Evolutionary conservation across 78 protist species (phyloP).

Genomic region (Capsaspora owczarzaki): DNA sequence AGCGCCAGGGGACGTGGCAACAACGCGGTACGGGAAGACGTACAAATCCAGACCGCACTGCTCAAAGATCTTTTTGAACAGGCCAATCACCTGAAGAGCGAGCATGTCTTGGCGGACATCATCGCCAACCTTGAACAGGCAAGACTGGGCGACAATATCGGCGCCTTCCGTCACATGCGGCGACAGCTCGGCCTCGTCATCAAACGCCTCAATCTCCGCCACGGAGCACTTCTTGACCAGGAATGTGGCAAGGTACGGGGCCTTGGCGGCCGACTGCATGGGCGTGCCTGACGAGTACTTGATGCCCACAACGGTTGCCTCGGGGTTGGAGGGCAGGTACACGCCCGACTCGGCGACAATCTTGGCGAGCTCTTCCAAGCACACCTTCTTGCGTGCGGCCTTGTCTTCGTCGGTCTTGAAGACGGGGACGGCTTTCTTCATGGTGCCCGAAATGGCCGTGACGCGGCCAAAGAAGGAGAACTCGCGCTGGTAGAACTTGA

Average conservation of each 20-base stretch:
- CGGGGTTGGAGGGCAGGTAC: constrained; percentile 76
- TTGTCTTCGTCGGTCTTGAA: background rate
- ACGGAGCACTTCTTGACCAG: background rate
- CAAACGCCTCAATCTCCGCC: background rate
- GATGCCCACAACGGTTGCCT: constrained; percentile 30
- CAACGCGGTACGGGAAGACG: constrained; percentile 82
- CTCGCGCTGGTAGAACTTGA: constrained; percentile 46
- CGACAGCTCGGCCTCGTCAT: background rate
- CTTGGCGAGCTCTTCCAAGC: constrained; percentile 27
- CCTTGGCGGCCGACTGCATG: constrained; percentile 32
- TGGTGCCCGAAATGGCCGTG: constrained; percentile 64
- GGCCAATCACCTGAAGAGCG: constrained; percentile 75
- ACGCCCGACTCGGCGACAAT: constrained; percentile 10
- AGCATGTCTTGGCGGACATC: constrained; percentile 91
- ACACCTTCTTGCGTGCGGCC: constrained; percentile 8
- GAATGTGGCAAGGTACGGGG: constrained; percentile 17
- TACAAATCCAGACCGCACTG: constrained; percentile 53
- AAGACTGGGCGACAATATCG: constrained; percentile 6
- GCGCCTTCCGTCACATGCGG: background rate
- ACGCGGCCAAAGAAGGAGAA: constrained; percentile 65
- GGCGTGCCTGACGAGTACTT: constrained; percentile 36
- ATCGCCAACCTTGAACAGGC: constrained; percentile 77
- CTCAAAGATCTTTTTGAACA: constrained; percentile 63
- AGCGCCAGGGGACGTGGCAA: constrained; percentile 71
- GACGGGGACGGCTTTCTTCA: constrained; percentile 25